A percentile compares a stretch with the other conserved stretches of the same genome.
These are phyloP conservation scores for Amphirosellinia nigrospora DNA, from an alignment of 495 filamentous ascomycete species.

Conservation along the genomic window DNA sequence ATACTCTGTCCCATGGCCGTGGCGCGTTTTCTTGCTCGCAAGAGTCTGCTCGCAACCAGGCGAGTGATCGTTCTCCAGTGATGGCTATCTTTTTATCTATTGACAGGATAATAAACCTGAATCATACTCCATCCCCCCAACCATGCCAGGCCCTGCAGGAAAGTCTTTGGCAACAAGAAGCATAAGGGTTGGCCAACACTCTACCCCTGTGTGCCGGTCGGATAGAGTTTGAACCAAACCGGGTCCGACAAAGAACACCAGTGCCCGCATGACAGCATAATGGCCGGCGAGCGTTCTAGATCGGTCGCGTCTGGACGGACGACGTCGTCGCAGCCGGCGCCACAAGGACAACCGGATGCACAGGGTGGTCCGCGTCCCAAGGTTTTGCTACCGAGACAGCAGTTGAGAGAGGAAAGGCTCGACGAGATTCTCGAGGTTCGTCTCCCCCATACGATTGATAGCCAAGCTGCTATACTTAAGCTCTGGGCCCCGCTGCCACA, in stretches of 20 bases:
- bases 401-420: conserved; percentile 48
- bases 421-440: conserved; percentile 54
- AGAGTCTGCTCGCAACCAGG: not conserved
- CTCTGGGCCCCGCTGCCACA: not conserved
- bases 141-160: not conserved
- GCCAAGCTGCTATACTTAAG: conserved; percentile 13
- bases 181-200: not conserved
- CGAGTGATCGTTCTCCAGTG: not conserved
- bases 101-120: not conserved
- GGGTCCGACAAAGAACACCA: not conserved
- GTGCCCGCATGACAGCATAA: not conserved
- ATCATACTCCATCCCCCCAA: not conserved
- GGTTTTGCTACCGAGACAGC: conserved; percentile 15
- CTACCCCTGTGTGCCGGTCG: not conserved
- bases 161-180: not conserved
- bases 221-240: not conserved
- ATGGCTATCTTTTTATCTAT: not conserved
- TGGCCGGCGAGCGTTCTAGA: conserved; percentile 12
- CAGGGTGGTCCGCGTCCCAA: not conserved
- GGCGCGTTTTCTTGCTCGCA: not conserved
- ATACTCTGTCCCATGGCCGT: not conserved
- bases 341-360: not conserved
- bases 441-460: not conserved
- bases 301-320: conserved; percentile 8
- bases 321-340: conserved; percentile 1